phyloP scores from a whole-genome alignment of 78 protist genomes.

The Dictyostelium capitatum region DNA sequence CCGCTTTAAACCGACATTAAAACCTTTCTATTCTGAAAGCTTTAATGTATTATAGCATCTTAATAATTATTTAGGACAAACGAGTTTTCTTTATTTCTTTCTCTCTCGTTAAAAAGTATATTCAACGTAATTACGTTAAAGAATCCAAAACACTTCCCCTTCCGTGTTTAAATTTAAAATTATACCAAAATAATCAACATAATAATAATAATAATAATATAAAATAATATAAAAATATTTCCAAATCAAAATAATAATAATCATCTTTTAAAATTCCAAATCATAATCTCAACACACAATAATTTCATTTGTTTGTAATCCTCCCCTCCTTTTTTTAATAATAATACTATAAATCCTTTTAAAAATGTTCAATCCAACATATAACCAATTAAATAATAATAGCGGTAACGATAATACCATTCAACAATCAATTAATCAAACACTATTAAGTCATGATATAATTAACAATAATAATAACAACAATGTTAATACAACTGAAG shows the following conservation, averaged over 20 bases:
- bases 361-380: not conserved
- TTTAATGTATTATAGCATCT: slow-evolving; percentile 41
- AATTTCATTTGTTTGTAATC: too few species aligned
- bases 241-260: not conserved
- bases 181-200: not conserved
- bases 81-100: slow-evolving; percentile 82
- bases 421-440: not conserved
- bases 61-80: slow-evolving; percentile 9
- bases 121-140: slow-evolving; percentile 37
- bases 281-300: not conserved
- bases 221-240: not conserved
- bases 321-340: too few species aligned
- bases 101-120: slow-evolving; percentile 76
- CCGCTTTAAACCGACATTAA: not conserved
- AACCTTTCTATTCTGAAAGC: slow-evolving; percentile 33
- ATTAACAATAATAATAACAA: slow-evolving; percentile 10
- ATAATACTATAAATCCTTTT: too few species aligned
- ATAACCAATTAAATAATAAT: not conserved
- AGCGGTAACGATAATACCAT: not conserved
- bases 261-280: not conserved
- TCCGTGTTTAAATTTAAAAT: not conserved
- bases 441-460: not conserved
- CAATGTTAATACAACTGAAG: not conserved
- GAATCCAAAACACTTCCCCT: not conserved
- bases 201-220: too few species aligned